Evolutionary conservation across 352 stramenopile species (phyloP).

Genomic region (Hyaloperonospora arabidopsidis): DNA sequence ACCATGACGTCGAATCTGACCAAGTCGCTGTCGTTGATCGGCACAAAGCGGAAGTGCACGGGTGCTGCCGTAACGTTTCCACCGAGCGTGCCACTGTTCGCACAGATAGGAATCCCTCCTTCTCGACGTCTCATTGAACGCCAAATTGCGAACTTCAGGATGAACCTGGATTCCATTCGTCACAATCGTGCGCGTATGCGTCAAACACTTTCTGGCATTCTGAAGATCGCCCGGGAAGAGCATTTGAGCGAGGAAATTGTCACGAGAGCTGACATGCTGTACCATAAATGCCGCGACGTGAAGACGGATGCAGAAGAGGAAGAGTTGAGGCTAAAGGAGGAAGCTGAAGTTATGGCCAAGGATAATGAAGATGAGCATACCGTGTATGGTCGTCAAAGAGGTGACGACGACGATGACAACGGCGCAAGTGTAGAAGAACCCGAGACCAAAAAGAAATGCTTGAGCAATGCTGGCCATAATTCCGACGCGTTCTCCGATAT

Average conservation of each 20-base stretch:
- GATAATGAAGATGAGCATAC: slow-evolving; percentile 11
- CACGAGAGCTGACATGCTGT: slow-evolving; percentile 42
- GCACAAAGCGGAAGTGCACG: slow-evolving; percentile 34
- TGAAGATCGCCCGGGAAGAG: slow-evolving; percentile 59
- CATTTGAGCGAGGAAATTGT: slow-evolving; percentile 50
- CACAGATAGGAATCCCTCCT: slow-evolving; percentile 51
- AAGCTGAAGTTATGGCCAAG: slow-evolving; percentile 20
- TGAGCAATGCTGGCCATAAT: slow-evolving; percentile 5
- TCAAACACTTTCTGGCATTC: slow-evolving; percentile 39
- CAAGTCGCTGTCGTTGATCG: slow-evolving; percentile 42
- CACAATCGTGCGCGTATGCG: slow-evolving; percentile 39
- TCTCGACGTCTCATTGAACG: slow-evolving; percentile 60
- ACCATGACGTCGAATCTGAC: slow-evolving; percentile 49
- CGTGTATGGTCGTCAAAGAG: slow-evolving; percentile 6
- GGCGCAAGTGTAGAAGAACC: slow-evolving; percentile 24
- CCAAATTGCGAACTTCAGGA: slow-evolving; percentile 61
- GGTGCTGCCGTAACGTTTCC: slow-evolving; percentile 20
- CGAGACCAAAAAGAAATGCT: slow-evolving; percentile 31
- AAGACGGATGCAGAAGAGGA: slow-evolving; percentile 47
- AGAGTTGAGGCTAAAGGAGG: slow-evolving; percentile 23
- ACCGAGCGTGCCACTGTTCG: slow-evolving; percentile 39
- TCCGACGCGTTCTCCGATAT: slow-evolving; percentile 10
- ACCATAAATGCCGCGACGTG: slow-evolving; percentile 43
- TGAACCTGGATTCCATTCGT: slow-evolving; percentile 46
- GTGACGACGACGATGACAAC: slow-evolving; percentile 8